Evolutionary conservation across 208 protist species (phyloP).

Genomic region (Trypanosoma melophagium): DNA sequence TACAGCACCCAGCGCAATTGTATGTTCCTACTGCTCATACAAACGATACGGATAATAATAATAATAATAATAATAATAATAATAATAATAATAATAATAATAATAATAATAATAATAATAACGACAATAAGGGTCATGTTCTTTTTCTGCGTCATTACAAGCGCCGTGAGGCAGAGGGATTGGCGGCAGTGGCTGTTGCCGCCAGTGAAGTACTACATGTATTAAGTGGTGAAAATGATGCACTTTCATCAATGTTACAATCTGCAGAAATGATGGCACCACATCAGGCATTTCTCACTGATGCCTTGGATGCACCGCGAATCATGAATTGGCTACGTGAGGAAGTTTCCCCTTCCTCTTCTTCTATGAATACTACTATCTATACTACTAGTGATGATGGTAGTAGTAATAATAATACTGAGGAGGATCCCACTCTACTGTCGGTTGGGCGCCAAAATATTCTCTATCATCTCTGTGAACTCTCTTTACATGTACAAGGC

Average conservation of each 20-base stretch:
- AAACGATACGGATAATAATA: background rate
- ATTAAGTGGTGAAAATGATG: conserved; percentile 53
- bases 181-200: conserved; percentile 39
- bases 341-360: conserved; percentile 20
- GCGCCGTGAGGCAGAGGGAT: conserved; percentile 45
- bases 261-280: conserved; percentile 28
- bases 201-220: conserved; percentile 48
- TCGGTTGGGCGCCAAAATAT: conserved; percentile 26
- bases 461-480: conserved; percentile 47
- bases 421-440: conserved; percentile 5
- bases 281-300: conserved; percentile 57
- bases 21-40: background rate
- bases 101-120: too few species aligned
- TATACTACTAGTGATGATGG: background rate
- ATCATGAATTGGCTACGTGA: conserved; percentile 37
- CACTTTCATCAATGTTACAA: conserved; percentile 34
- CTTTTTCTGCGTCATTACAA: conserved; percentile 40
- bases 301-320: conserved; percentile 34
- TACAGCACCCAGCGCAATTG: conserved; percentile 35
- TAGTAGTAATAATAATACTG: background rate
- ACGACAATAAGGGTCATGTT: background rate
- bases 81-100: too few species aligned
- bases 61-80: too few species aligned
- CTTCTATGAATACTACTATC: conserved; percentile 4
- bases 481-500: conserved; percentile 47